Percentiles rank a stretch among this genome's conserved stretches.
These are phyloP conservation scores for Salix brachista DNA, from an alignment of 345 rosid genomes.

Conservation along the genomic window DNA sequence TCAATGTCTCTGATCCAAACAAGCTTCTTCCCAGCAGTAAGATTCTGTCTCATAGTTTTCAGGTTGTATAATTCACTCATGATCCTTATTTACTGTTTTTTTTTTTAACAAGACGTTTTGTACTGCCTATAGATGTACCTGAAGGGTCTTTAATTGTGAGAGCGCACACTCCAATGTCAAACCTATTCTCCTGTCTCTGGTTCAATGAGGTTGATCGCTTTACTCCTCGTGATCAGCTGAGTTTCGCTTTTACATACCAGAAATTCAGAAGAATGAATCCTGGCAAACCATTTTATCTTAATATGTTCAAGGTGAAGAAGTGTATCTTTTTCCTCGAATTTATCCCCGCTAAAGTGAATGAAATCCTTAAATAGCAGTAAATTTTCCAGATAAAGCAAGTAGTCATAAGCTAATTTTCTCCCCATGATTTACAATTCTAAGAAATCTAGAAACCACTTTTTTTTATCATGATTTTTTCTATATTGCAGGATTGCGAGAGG, in stretches of 20 bases:
- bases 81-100: neutral
- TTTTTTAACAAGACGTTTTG: neutral
- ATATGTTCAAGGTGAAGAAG: constrained; percentile 90
- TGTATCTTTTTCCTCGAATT: neutral
- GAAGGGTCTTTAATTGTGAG: constrained; percentile 91
- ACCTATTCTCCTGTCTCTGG: constrained; percentile 97
- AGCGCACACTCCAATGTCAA: constrained; percentile 98
- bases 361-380: neutral
- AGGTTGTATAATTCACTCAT: neutral
- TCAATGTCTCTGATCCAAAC: constrained; percentile 67
- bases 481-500: constrained; percentile 90
- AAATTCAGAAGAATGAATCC: constrained; percentile 80
- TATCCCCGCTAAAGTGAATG: neutral
- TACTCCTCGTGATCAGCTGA: constrained; percentile 96
- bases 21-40: constrained; percentile 97
- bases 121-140: constrained; percentile 72
- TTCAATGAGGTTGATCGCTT: constrained; percentile 95
- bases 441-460: neutral
- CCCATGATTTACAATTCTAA: neutral
- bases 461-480: neutral
- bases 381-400: neutral
- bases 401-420: neutral
- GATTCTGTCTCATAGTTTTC: constrained; percentile 7
- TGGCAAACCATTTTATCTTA: constrained; percentile 66
- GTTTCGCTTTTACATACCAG: constrained; percentile 84